Evolutionary conservation across 768 basidiomycete genomes (phyloP), one percentile per base, ranked within the genome.

Genomic region (Macrolepiota dolichaula): DNA sequence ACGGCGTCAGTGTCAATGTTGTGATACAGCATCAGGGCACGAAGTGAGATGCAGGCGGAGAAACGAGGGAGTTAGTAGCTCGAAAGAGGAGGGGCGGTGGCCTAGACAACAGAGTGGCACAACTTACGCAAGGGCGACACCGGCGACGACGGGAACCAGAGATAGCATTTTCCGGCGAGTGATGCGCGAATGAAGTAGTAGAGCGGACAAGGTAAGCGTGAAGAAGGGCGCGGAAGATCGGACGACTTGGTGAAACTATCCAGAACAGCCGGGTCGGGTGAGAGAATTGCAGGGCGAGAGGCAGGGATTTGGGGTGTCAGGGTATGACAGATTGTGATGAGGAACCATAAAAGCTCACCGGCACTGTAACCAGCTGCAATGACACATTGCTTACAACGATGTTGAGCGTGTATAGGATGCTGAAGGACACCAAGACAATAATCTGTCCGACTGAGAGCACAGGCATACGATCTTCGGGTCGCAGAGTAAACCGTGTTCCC

Each of bases 211-310:
- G 38, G 87, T 55, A 66, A 97, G 88, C 24, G 92, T 96, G 77
- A 98, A 98, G 54, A 98, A 81, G 0, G 97, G 96, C 0, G 96
- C 91, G 19, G 91, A 85, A 4, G 95, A 92, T 29, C 97, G 90
- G 38, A 98, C 88, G 58, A 98, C 94, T 79, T 98, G 96, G 72
- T 98, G 97, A 70, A 99, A 97, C 94, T 97, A 63, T 27, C 24
- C 32, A 46, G 32, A 15, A 38, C 22, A 44, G 44, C 10, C n/a
- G 37, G 9, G 50, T 29, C 35, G 40, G 25, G 5, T 22, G 50
- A 57, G 52, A 27, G 17, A 37, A n/a, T 19, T 22, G 19, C 17
- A 25, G 17, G 1, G 7, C 29, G 38, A 29, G 13, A 12, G 32
- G 27, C n/a, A 29, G 13, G 6, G 27, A 53, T 49, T 55, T 51